Evolutionary conservation across 306 rosid genomes (phyloP).

Genomic region (Pyrus communis): DNA sequence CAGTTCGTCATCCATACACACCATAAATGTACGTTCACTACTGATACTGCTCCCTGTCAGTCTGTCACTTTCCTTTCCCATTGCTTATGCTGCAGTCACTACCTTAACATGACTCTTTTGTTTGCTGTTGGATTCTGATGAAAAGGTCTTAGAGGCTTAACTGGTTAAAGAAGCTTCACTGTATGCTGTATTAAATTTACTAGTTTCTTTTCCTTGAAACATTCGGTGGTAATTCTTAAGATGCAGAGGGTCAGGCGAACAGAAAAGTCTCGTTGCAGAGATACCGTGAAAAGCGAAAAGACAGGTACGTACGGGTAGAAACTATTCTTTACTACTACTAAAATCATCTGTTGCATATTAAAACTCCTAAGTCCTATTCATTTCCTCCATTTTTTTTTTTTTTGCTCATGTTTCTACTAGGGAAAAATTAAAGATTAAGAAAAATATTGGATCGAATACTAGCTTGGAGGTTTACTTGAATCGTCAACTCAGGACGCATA

Average conservation of each 20-base stretch:
- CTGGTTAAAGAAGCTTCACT: not conserved
- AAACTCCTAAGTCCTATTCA: slow-evolving; percentile 4
- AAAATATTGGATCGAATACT: slow-evolving; percentile 43
- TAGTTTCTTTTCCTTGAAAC: not conserved
- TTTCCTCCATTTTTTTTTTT: slow-evolving; percentile 23
- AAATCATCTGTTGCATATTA: slow-evolving; percentile 2
- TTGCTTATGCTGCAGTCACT: not conserved
- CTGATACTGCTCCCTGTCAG: not conserved
- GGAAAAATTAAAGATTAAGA: slow-evolving; percentile 81
- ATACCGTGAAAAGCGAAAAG: slow-evolving; percentile 82
- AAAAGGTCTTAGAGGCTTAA: not conserved
- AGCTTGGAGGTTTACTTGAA: slow-evolving; percentile 67
- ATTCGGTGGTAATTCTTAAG: slow-evolving; percentile 37
- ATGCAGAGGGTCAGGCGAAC: slow-evolving; percentile 84
- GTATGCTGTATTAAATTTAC: not conserved
- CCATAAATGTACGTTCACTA: not conserved
- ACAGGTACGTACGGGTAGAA: slow-evolving; percentile 50
- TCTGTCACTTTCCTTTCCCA: not conserved
- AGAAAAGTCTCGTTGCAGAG: slow-evolving; percentile 77
- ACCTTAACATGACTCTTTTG: not conserved
- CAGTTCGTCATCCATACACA: not conserved
- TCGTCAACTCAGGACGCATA: slow-evolving; percentile 51
- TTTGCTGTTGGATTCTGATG: not conserved
- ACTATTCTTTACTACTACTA: not conserved
- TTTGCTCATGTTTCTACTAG: slow-evolving; percentile 32